Evolutionary conservation across 2,329 filamentous ascomycete species (phyloP).

Genomic region (Paecilomyces variotii): DNA sequence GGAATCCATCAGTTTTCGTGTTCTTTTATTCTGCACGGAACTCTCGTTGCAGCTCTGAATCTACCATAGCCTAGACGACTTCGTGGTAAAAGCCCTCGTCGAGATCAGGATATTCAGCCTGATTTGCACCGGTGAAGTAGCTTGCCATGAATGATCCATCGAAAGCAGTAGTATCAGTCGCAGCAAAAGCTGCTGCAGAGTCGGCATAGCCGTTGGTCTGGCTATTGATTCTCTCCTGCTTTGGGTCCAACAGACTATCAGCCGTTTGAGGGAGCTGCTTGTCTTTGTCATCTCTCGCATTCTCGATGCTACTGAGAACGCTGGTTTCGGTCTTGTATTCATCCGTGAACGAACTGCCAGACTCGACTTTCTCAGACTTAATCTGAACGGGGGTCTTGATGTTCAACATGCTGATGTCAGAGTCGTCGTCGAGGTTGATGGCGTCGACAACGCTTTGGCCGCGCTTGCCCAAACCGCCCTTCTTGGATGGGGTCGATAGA

Average conservation of each 20-base stretch:
- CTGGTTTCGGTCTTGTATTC: background rate
- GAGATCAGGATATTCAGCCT: background rate
- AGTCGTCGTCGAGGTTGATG: background rate
- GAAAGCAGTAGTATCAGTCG: background rate
- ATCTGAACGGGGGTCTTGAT: background rate
- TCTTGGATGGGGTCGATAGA: background rate
- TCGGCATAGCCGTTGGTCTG: constrained; percentile 1
- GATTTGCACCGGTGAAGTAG: background rate
- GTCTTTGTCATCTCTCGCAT: background rate
- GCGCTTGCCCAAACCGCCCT: background rate
- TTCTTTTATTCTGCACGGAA: too few species aligned
- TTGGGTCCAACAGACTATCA: constrained; percentile 43
- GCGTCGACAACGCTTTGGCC: background rate
- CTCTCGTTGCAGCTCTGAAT: background rate
- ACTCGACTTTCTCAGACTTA: background rate
- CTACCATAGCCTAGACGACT: background rate
- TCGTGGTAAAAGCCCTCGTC: background rate
- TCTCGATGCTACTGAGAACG: background rate
- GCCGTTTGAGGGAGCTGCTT: constrained; percentile 52
- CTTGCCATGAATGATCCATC: background rate
- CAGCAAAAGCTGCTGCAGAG: background rate
- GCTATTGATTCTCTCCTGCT: background rate
- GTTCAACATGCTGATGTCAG: background rate
- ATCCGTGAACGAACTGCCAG: background rate
- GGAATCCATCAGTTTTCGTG: too few species aligned